These are phyloP conservation scores for Luffa aegyptiaca DNA, from an alignment of 306 rosid genomes.

Conservation along the genomic window DNA sequence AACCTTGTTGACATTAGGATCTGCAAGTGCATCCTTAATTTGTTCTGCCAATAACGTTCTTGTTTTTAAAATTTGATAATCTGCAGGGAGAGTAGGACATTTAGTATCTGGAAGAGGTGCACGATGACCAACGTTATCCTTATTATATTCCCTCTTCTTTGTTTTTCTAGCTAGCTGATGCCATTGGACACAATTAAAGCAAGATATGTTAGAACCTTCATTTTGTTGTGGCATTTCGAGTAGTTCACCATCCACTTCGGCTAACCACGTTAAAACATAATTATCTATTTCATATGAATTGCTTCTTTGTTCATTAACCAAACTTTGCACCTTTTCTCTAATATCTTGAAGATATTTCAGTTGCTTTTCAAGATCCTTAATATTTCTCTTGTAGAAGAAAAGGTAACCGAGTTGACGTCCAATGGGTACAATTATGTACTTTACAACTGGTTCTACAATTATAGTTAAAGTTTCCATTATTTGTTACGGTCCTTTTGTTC, in stretches of 20 bases:
- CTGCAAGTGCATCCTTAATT: slow-evolving; percentile 1
- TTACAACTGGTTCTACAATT: background rate
- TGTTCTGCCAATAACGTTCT: background rate
- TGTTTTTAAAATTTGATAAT: background rate
- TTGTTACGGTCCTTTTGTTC: background rate
- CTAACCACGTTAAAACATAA: background rate
- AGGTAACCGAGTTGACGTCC: background rate
- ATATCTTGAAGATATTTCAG: background rate
- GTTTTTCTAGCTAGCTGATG: background rate
- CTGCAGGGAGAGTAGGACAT: background rate
- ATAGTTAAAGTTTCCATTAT: background rate
- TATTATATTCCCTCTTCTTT: background rate
- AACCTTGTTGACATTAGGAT: background rate
- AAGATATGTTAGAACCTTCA: background rate
- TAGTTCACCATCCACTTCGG: background rate
- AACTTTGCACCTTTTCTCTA: background rate
- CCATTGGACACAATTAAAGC: background rate
- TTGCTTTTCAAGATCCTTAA: background rate
- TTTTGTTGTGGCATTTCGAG: background rate
- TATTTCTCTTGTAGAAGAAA: background rate
- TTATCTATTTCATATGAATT: background rate
- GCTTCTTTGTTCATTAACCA: background rate
- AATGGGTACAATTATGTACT: background rate
- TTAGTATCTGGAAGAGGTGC: background rate
- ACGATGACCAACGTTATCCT: background rate